Evolutionary conservation across 139 green algal genomes (phyloP), one percentile per base, ranked within the genome.

Genomic region (Nannochloris sp.): DNA sequence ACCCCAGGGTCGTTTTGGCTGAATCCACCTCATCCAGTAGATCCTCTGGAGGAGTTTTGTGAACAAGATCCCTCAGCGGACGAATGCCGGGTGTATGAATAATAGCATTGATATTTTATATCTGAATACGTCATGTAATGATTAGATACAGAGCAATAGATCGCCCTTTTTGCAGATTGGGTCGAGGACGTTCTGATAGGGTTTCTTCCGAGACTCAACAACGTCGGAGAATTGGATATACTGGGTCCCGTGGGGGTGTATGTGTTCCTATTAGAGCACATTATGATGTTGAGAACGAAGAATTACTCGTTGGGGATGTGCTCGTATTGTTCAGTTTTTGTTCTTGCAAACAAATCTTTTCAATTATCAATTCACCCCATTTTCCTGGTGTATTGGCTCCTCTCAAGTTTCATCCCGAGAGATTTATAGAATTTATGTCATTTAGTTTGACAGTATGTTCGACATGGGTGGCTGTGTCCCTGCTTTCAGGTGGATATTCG

Each of bases 361-460:
- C 30, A 29, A n/a, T 66, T 5, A 25, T 53, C 14, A 14, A 40
- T 13, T 59, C 36, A 9, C 60, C 60, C 30, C 14, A 17, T 26
- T 66, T 66, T 12, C 26, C 28, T 56, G 60, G 60, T 20, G 85
- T 81, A 81, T 59, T 88, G 20, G 84, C 78, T 3, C 84, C 84
- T 1, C 59, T 90, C 53, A 43, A 69, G 26, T 87, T 88, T 53
- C 79, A 76, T 51, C 72, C 75, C 6, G 57, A 66, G 4, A 73
- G 84, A 33, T 90, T 88, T 73, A 65, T 68, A 37, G 84, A 90
- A 70, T 79, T 90, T 36, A 40, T 67, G 2, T 53, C 49, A 14
- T 85, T 90, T 37, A 55, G 62, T 2, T 56, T 65, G 16, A 89
- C 84, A 12, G 53, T 90, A 25, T 60, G 61, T 14, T 68, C 65